Percentiles rank a stretch among this genome's conserved stretches.
Conservation (phyloP, 2,329 filamentous ascomycete genomes). For the Macrophomina tecta region DNA sequence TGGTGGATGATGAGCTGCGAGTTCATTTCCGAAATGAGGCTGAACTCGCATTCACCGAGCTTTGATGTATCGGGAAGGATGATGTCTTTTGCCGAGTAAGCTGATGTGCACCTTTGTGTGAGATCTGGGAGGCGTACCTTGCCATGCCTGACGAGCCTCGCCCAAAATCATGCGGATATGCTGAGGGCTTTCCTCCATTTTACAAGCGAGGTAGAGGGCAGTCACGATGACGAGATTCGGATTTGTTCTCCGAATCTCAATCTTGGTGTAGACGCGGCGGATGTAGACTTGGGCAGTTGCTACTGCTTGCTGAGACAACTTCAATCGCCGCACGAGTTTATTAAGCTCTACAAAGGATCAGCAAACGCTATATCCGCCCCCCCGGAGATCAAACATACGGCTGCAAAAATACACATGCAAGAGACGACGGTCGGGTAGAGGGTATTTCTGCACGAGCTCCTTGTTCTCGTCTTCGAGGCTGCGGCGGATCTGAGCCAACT, state of each 20-base stretch:
- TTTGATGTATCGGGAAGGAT: slow-evolving; percentile 76
- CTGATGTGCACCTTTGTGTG: slow-evolving; percentile 25
- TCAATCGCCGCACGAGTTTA: slow-evolving; percentile 83
- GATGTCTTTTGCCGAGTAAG: slow-evolving; percentile 65
- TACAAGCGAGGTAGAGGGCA: slow-evolving; percentile 91
- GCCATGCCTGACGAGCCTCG: slow-evolving; percentile 83
- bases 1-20: slow-evolving; percentile 90
- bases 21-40: slow-evolving; percentile 86
- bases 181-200: slow-evolving; percentile 97
- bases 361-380: not conserved
- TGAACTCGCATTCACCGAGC: slow-evolving; percentile 93
- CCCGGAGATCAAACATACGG: slow-evolving; percentile 62
- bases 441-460: slow-evolving; percentile 76
- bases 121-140: slow-evolving; percentile 5
- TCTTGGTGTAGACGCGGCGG: slow-evolving; percentile 88
- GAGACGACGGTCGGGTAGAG: slow-evolving; percentile 80
- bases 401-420: slow-evolving; percentile 92
- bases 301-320: slow-evolving; percentile 86
- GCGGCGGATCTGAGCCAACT: slow-evolving; percentile 76
- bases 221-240: slow-evolving; percentile 93
- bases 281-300: slow-evolving; percentile 95
- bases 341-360: slow-evolving; percentile 66
- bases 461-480: slow-evolving; percentile 79
- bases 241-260: slow-evolving; percentile 91
- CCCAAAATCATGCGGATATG: slow-evolving; percentile 90